Percentiles rank a stretch among this genome's conserved stretches.
phyloP scores from a whole-genome alignment of 2,329 filamentous ascomycete genomes.

The Exophiala mesophila region DNA sequence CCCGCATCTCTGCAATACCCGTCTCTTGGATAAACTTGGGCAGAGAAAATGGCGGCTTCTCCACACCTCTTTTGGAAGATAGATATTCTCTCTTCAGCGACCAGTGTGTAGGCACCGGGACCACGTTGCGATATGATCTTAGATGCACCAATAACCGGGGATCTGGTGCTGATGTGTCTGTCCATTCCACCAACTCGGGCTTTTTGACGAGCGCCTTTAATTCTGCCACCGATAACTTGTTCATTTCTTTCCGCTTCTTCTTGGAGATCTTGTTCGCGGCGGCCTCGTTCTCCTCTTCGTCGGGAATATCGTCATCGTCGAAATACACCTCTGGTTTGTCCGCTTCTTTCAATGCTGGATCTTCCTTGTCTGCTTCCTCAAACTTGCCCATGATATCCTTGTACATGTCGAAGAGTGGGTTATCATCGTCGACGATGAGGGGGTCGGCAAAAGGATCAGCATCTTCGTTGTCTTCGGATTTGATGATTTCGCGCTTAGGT shows the following conservation, averaged over 20 bases:
- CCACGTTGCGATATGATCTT: constrained; percentile 90
- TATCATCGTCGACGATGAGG: constrained; percentile 55
- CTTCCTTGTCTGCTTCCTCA: constrained; percentile 58
- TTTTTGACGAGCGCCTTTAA: constrained; percentile 87
- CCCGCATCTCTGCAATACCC: constrained; percentile 95
- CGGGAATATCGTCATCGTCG: constrained; percentile 80
- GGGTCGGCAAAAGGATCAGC: constrained; percentile 42
- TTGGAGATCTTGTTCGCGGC: constrained; percentile 74
- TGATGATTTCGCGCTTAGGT: constrained; percentile 1
- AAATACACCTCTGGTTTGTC: constrained; percentile 84
- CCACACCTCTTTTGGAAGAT: constrained; percentile 92
- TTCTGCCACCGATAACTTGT: constrained; percentile 89
- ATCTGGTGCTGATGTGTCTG: constrained; percentile 86
- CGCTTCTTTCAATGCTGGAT: constrained; percentile 57
- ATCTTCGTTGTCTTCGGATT: constrained; percentile 34
- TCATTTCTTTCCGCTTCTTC: constrained; percentile 87
- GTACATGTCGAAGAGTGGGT: constrained; percentile 79
- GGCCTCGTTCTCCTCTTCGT: constrained; percentile 69
- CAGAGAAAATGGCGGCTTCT: constrained; percentile 87
- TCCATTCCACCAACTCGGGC: constrained; percentile 96
- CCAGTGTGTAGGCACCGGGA: constrained; percentile 92
- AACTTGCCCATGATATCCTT: constrained; percentile 80
- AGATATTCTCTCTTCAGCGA: constrained; percentile 94
- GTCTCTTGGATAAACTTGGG: constrained; percentile 97
- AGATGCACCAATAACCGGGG: constrained; percentile 86